Evolutionary conservation across 2,329 filamentous ascomycete species (phyloP), one percentile per base, ranked within the genome.

Genomic region (Lecanicillium sp.): DNA sequence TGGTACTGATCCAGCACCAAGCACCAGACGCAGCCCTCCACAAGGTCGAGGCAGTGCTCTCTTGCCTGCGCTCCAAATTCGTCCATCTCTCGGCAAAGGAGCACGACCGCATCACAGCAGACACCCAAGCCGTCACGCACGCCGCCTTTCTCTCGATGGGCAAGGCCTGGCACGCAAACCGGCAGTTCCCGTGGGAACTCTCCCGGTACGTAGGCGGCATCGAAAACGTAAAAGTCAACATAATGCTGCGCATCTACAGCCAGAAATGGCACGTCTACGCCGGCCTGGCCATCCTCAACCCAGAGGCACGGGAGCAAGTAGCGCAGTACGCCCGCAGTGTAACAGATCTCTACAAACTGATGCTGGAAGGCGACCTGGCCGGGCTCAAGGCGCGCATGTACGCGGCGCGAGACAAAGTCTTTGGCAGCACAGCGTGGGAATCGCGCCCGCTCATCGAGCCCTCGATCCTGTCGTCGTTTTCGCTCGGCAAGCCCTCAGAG

Each of bases 221-320:
- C 53, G 92, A 98, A 63, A 98, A 98, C 60, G 90, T 96, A 52
- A 98, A 98, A 67, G 95, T 96, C 68, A 98, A 98, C 65, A 80
- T 96, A 50, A 96, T 88, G 50, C 70, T 98, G 48, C 88, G 92
- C 51, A 96, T 98, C 65, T 98, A 96, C 67, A 82, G 83, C 43
- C 94, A 95, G 62, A 98, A 96, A 63, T 98, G 94, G 94, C 94
- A 98, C 67, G 92, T 98, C 42, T 98, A 98, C 60, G 92, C 92
- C 15, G 92, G 92, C 1, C 80, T 98, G 8, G 92, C 94, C 9
- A 98, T 98, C 55, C 75, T 98, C 42, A 98, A 98, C 59, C 92
- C 92, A 0, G 83, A 88, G 42, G 92, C 92, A 4, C 85, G 84
- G 59, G 75, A 83, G 59, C 92, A 98, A 64, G 96, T 98, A 53